Base-by-base conservation (phyloP, 1,284 basidiomycete species). In the Butyriboletus appendiculatus region DNA sequence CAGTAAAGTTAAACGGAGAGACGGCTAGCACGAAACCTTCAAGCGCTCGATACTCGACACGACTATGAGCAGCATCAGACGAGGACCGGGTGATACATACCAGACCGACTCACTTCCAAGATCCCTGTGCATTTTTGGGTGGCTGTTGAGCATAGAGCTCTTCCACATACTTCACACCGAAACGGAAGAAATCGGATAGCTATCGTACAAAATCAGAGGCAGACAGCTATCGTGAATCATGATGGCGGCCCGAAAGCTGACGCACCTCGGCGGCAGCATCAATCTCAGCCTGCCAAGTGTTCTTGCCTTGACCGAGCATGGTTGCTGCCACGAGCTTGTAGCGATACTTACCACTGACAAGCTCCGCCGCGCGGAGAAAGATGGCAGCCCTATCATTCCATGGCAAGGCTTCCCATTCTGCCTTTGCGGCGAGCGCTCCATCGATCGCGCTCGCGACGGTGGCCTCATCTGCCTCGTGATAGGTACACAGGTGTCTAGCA, bases 271-370 rank as follows among this genome's bases (percentile, higher is more conserved):
- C 96, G 28, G 95, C 96, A 49, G 97, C 93, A 74, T 99, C 96
- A 60, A 99, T 99, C 81, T 99, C 96, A 22, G 96, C 97, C 76
- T 99, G 96, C 96, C 96, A 99, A 12, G 85, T 89, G 72, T 98
- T 99, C 85, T 99, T 99, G 50, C 97, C 96, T 77, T 99, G 96
- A 14, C 96, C 96, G 43, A 99, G 81, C 78, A 99, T 98, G 45
- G 96, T 98, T 32, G 96, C 95, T 32, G 97, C 97, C 77, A 98
- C 84, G 50, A 99, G 80, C 76, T 91, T 88, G 78, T 93, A 95
- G 66, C 96, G 82, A 74, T 97, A 98, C 81, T 98, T 98, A 58
- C 89, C 89, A 63, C 92, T 88, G 57, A 96, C 84, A 53, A 99
- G 85, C 72, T 99, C 96, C 34, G 95, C 95, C 3, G 95, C 94